phyloP scores from a whole-genome alignment of 2,329 filamentous ascomycete species.

The Laburnicola sp. region DNA sequence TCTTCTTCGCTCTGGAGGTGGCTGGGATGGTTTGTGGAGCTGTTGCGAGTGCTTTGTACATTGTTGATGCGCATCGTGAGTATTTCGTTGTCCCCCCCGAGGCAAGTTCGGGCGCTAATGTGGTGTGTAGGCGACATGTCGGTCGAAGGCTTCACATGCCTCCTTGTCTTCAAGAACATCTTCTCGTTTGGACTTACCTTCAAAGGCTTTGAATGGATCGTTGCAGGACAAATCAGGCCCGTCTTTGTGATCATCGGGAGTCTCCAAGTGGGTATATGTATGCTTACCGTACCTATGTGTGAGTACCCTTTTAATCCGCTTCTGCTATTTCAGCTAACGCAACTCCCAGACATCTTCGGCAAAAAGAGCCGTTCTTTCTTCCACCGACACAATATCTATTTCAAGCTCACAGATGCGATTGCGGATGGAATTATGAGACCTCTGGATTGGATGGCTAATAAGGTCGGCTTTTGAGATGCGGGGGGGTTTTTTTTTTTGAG shows the following conservation, averaged over 20 bases:
- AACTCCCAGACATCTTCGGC: conserved; percentile 35
- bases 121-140: conserved; percentile 67
- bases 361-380: conserved; percentile 44
- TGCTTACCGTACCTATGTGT: conserved; percentile 77
- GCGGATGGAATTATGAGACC: conserved; percentile 22
- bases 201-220: conserved; percentile 82
- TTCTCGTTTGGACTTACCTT: conserved; percentile 87
- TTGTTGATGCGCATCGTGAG: conserved; percentile 85
- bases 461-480: too few relatives aligned
- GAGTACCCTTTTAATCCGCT: conserved; percentile 53
- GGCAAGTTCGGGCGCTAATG: not conserved
- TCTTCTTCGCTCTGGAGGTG: conserved; percentile 83
- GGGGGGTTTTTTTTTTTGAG: too few relatives aligned
- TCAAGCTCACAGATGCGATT: conserved; percentile 35
- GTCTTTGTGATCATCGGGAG: conserved; percentile 73
- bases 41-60: conserved; percentile 81
- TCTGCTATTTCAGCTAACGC: not conserved
- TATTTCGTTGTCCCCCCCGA: conserved; percentile 1
- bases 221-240: conserved; percentile 62
- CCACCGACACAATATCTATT: conserved; percentile 40
- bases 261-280: conserved; percentile 76
- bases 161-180: conserved; percentile 92
- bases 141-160: conserved; percentile 85
- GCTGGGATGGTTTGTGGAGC: conserved; percentile 91
- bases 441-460: not conserved